Evolutionary conservation across 306 rosid genomes (phyloP), one percentile per base, ranked within the genome.

Genomic region (Crotalaria pallida): DNA sequence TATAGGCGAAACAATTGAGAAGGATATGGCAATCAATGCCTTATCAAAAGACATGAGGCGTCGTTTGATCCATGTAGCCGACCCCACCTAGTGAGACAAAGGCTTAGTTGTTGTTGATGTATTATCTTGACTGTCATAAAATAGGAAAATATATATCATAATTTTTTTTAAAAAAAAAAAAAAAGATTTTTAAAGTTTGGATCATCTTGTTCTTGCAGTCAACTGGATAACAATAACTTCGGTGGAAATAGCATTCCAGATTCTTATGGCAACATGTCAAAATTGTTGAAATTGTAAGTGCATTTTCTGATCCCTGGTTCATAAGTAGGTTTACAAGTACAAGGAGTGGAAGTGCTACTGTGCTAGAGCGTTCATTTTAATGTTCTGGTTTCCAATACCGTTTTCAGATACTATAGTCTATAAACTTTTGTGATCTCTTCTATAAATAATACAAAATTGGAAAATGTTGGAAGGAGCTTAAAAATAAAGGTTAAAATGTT

Each of bases 181-280:
- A n/a, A n/a, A n/a, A 34, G 3, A 10, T 26, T 65, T 8, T 31
- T 68, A 0, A 58, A 50, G 11, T 12, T 22, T 67, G 41, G 29
- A 65, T 60, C 43, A 67, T 76, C 63, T 58, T 82, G 55, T 31
- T 65, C 70, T 71, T 83, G 84, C 90, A 93, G 98, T 63, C 97
- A 93, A 80, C 83, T 90, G 33, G 98, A 93, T 77, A 90, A 90
- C 82, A 93, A 93, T 76, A 81, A 93, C 85, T 90, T 93, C 23
- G 49, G 44, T 44, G 98, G 95, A 77, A 79, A 12, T 70, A 67
- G 52, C 44, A 93, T 93, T 81, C 98, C 98, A 59, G 78, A 69
- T 19, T 65, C 98, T 58, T 93, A 76, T 61, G 74, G 63, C 74
- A 79, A 82, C 67, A 79, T 93, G 84, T 67, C 92, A 49, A 34